Evolutionary conservation across 1,284 basidiomycete species (phyloP).

Genomic region (Peniophora sp.): DNA sequence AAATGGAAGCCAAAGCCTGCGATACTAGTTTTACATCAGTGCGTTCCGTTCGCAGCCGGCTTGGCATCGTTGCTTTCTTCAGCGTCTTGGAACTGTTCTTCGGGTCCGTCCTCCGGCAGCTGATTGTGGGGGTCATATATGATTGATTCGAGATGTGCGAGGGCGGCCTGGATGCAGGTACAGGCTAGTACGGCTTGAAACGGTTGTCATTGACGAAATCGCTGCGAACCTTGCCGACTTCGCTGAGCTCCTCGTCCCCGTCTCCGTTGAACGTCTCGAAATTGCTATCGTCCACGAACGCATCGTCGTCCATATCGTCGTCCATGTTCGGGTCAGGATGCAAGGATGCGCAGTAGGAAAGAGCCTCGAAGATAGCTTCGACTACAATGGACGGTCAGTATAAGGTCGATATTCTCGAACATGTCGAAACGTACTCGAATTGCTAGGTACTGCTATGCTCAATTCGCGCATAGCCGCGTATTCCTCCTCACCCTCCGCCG

Average conservation of each 20-base stretch:
- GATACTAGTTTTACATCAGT: no score
- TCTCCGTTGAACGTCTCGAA: conserved; percentile 59
- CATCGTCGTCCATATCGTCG: conserved; percentile 52
- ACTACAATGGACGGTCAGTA: conserved; percentile 39
- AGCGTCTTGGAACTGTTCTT: conserved; percentile 18
- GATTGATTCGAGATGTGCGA: conserved; percentile 70
- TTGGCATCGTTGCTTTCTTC: conserved; percentile 4
- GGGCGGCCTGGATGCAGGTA: conserved; percentile 48
- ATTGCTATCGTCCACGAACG: conserved; percentile 37
- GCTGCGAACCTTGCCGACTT: conserved; percentile 90
- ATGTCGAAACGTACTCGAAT: conserved; percentile 44
- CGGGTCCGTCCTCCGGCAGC: conserved; percentile 9
- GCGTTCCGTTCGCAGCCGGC: no score
- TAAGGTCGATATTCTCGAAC: conserved; percentile 6
- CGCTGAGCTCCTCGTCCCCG: conserved; percentile 63
- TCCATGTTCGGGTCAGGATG: conserved; percentile 68
- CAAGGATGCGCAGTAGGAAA: conserved; percentile 85
- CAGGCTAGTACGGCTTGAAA: conserved; percentile 77
- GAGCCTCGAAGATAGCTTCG: conserved; percentile 79
- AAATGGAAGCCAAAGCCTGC: no score
- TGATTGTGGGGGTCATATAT: conserved; percentile 43
- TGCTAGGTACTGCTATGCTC: conserved; percentile 56
- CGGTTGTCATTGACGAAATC: conserved; percentile 77
- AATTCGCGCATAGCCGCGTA: conserved; percentile 67
- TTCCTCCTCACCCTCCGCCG: conserved; percentile 38